Base-by-base conservation (phyloP, 331 rosid species). In the Cucumis variabilis region DNA sequence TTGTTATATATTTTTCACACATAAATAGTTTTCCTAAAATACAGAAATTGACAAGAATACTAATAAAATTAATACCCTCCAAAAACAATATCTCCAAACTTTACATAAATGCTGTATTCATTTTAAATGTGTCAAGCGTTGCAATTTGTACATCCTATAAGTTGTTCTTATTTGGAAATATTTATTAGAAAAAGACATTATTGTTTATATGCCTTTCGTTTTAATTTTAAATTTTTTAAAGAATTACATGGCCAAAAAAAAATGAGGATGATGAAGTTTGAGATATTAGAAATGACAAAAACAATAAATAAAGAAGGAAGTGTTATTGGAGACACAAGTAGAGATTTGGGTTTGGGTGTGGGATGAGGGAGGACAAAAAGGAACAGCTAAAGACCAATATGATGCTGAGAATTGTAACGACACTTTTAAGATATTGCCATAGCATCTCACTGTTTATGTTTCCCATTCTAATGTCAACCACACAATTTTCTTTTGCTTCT, bases 311-410 rank as follows among this genome's bases (percentile, higher is more conserved):
- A 37, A 37, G 44, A 37, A 2, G 6, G 44, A 7, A 37, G 44
- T 37, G 44, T 37, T 37, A 37, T 37, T 37, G 44, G 44, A 37
- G 3, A 14, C 16, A 30, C 25, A 73, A 73, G 25, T 73, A 73
- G 79, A 73, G 79, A 73, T 73, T 73, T 37, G 60, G 78, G 72
- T 67, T 46, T 37, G 44, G 62, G 62, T 41, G 55, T 75, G 4
- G 82, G 60, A 33, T 33, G 37, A 37, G 44, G 82, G 62, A 75
- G 82, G 82, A 74, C 74, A 69, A 0, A 19, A 41, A 13, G 30
- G 25, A 76, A 16, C 5, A 51, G 58, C 58, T 51, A 51, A 51
- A 51, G 58, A 51, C 16, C 58, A 51, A 51, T 51, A 51, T 51
- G 58, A 51, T 51, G 58, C 58, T 51, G 58, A 16, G 58, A 51